phyloP scores from a whole-genome alignment of 352 stramenopile species.

The Globisporangium parvum region DNA sequence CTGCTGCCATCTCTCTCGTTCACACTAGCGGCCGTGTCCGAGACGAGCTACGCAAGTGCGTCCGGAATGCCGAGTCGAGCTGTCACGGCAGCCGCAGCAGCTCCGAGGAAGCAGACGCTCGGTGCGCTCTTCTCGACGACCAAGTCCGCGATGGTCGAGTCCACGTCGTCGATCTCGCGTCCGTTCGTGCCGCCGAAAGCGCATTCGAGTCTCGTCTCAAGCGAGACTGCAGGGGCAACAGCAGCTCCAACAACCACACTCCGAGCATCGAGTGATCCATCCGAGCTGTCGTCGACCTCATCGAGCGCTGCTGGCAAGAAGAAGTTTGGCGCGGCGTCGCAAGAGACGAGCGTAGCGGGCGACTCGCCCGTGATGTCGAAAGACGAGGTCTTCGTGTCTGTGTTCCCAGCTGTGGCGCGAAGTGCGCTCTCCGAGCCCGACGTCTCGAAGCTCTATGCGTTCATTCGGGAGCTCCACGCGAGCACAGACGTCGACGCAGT shows the following conservation, averaged over 20 bases:
- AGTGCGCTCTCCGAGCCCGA: conserved; percentile 42
- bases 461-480: conserved; percentile 50
- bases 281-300: not conserved
- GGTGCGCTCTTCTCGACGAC: conserved; percentile 47
- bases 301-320: conserved; percentile 22
- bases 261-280: conserved; percentile 8
- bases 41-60: not conserved
- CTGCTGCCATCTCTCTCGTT: not conserved
- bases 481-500: conserved; percentile 32
- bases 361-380: conserved; percentile 4
- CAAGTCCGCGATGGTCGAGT: conserved; percentile 51
- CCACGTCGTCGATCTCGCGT: conserved; percentile 61
- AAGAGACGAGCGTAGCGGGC: not conserved
- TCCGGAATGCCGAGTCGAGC: not conserved
- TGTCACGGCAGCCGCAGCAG: not conserved
- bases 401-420: conserved; percentile 48
- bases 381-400: conserved; percentile 19
- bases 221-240: not conserved
- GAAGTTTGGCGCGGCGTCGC: conserved; percentile 15
- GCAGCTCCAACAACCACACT: not conserved
- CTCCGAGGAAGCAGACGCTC: conserved; percentile 38
- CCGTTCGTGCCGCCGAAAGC: conserved; percentile 42
- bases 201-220: not conserved
- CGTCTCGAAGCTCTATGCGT: conserved; percentile 46
- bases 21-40: not conserved